Conservation (phyloP, 192 early-diverging fungal genomes). For the Mortierella claussenii region DNA sequence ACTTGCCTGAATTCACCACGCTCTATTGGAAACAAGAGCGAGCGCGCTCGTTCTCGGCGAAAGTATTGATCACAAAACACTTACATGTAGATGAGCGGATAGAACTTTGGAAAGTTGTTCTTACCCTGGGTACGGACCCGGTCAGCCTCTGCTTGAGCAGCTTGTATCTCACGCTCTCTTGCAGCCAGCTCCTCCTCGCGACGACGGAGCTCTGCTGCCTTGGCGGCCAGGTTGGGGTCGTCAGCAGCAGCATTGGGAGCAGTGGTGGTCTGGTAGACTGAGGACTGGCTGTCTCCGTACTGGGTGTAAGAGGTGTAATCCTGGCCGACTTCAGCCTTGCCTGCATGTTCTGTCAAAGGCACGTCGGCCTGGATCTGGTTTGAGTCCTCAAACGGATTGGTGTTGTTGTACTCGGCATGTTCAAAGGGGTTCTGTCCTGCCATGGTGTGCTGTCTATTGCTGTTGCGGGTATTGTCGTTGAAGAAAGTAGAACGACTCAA, state of each 20-base stretch:
- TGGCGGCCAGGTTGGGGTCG: constrained; percentile 49
- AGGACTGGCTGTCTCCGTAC: constrained; percentile 47
- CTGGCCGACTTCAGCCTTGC: constrained; percentile 31
- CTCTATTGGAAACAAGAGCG: too few species aligned
- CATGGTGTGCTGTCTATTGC: too few species aligned
- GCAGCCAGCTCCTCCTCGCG: constrained; percentile 82
- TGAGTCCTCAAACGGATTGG: constrained; percentile 65
- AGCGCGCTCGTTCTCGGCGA: not conserved
- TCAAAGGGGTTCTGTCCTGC: constrained; percentile 51
- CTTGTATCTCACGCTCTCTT: constrained; percentile 74
- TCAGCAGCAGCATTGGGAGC: constrained; percentile 15
- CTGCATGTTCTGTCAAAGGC: constrained; percentile 27
- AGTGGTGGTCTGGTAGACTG: constrained; percentile 29
- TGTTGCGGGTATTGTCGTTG: too few species aligned
- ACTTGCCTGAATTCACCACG: too few species aligned
- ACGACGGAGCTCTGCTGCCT: constrained; percentile 77
- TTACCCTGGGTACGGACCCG: constrained; percentile 69
- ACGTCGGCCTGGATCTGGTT: constrained; percentile 58
- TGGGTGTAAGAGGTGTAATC: constrained; percentile 48
- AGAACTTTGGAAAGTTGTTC: constrained; percentile 87
- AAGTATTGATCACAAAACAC: not conserved
- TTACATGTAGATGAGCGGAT: constrained; percentile 83
- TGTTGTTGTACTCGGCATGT: constrained; percentile 49
- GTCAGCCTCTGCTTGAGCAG: constrained; percentile 71
- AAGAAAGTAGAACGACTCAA: too few species aligned